A percentile compares a stretch with the other conserved stretches of the same genome.
Conservation (phyloP, 1,139 yeast genomes). For the Hemisphaericaspora subhashii region DNA sequence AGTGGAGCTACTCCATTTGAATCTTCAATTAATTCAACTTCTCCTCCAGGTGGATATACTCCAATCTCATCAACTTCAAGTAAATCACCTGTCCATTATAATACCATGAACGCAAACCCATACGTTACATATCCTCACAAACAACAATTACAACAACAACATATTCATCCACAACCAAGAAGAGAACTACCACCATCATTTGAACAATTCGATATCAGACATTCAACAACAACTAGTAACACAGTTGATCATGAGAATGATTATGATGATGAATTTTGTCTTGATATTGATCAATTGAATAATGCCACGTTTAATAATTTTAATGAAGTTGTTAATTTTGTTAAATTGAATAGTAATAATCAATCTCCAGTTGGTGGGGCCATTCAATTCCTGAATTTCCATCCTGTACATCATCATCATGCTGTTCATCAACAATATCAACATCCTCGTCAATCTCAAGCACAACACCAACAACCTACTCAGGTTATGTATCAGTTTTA, state of each 20-base stretch:
- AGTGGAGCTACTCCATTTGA: slow-evolving; percentile 11
- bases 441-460: too few species aligned
- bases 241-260: slow-evolving; percentile 21
- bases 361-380: neutral
- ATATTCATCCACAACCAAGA: slow-evolving; percentile 5
- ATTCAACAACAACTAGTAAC: neutral
- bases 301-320: slow-evolving; percentile 20
- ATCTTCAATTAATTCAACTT: slow-evolving; percentile 10
- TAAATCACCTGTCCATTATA: slow-evolving; percentile 13
- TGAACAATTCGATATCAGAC: slow-evolving; percentile 4
- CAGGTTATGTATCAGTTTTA: slow-evolving; percentile 15
- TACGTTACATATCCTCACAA: neutral
- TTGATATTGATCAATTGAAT: slow-evolving; percentile 46
- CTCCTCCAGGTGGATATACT: slow-evolving; percentile 12
- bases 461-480: slow-evolving; percentile 14
- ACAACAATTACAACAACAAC: slow-evolving; percentile 5
- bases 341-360: slow-evolving; percentile 16
- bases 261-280: slow-evolving; percentile 48
- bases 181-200: slow-evolving; percentile 3
- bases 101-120: slow-evolving; percentile 3
- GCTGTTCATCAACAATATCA: slow-evolving; percentile 9
- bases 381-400: neutral
- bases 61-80: slow-evolving; percentile 15
- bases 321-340: slow-evolving; percentile 20
- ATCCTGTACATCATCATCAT: slow-evolving; percentile 1